A percentile compares a stretch with the other conserved stretches of the same genome.
phyloP scores from a whole-genome alignment of 2,329 filamentous ascomycete species.

The Moelleriella libera region DNA sequence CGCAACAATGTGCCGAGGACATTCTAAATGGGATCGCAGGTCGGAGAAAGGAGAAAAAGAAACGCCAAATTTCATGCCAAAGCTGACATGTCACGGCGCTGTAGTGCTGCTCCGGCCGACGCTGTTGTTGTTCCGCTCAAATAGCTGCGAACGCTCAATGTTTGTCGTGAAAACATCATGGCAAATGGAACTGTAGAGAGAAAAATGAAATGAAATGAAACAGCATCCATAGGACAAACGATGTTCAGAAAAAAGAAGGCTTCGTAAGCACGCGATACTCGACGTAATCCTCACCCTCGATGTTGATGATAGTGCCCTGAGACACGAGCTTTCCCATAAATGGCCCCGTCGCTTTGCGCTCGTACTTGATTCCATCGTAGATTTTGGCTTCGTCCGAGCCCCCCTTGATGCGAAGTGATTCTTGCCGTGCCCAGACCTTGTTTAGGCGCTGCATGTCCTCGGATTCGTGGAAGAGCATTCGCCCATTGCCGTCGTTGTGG shows the following conservation, averaged over 20 bases:
- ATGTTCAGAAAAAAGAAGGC: constrained; percentile 42
- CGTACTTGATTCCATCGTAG: constrained; percentile 46
- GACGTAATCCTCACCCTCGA: constrained; percentile 53
- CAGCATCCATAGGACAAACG: neutral
- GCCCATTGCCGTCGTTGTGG: constrained; percentile 10
- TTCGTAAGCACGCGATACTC: constrained; percentile 53
- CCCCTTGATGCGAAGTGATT: constrained; percentile 28
- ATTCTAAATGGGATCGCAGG: too few species aligned
- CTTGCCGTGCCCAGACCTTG: constrained; percentile 40
- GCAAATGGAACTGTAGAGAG: too few species aligned
- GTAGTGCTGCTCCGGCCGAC: too few species aligned
- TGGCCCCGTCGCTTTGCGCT: constrained; percentile 44
- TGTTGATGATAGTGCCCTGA: constrained; percentile 45
- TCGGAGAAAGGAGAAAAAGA: too few species aligned
- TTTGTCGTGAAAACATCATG: neutral
- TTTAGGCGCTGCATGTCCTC: constrained; percentile 37
- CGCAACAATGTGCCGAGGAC: too few species aligned
- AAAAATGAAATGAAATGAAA: too few species aligned
- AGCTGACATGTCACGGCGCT: too few species aligned
- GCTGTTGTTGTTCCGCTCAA: too few species aligned
- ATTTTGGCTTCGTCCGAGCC: constrained; percentile 39
- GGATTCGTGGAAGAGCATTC: constrained; percentile 27
- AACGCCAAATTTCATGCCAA: too few species aligned
- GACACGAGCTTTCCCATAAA: constrained; percentile 51
- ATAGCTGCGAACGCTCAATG: neutral